Percentiles rank a stretch among this genome's conserved stretches.
Evolutionary conservation across 306 rosid species (phyloP).

Genomic region (Quercus ilex): DNA sequence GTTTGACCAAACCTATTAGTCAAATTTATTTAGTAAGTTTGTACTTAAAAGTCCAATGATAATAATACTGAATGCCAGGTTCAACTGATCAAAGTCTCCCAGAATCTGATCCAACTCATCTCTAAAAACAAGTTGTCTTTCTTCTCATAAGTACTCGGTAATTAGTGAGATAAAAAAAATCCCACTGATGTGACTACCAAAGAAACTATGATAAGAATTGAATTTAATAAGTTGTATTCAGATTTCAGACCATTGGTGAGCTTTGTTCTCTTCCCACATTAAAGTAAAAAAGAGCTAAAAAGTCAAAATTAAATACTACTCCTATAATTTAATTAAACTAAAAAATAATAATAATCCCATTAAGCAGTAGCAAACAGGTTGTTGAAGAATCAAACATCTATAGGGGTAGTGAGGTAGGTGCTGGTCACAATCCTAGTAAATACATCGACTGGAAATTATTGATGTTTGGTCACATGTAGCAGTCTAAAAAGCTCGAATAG

Average conservation of each 20-base stretch:
- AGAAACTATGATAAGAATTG: no score
- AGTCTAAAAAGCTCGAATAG: not conserved
- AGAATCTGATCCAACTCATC: no score
- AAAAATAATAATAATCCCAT: not conserved
- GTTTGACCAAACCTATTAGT: not conserved
- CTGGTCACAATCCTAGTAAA: not conserved
- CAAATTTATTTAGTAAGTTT: not conserved
- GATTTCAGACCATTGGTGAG: no score
- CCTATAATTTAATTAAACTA: not conserved
- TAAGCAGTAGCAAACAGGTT: not conserved
- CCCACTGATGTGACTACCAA: no score
- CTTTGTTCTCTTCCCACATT: not conserved
- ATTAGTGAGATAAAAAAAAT: no score
- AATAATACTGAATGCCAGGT: not conserved
- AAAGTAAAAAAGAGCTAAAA: not conserved
- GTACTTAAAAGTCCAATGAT: not conserved
- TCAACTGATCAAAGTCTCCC: no score
- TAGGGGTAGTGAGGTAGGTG: not conserved
- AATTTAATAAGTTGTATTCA: not conserved
- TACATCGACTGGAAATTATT: not conserved
- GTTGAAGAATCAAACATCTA: not conserved
- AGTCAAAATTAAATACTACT: no score
- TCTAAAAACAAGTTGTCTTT: no score
- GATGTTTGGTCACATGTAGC: constrained; percentile 27
- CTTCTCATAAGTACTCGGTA: no score